Evolutionary conservation across 306 rosid genomes (phyloP), one percentile per base, ranked within the genome.

Genomic region (Acmispon strigosus): DNA sequence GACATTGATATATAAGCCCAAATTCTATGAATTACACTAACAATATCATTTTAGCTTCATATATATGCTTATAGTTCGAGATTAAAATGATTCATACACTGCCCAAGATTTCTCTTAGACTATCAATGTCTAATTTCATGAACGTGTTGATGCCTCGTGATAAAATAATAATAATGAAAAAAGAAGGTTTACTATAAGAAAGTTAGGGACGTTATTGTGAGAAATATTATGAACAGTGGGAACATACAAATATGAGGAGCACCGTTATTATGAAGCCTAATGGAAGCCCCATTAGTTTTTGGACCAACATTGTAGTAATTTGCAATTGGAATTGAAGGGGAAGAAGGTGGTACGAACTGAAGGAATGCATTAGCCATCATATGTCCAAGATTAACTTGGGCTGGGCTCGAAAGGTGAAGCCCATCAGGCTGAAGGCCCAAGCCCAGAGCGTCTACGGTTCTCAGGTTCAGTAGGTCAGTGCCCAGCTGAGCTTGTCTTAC

Each of bases 401-500:
- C 81, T 34, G 19, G 70, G 3, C 84, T 79, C 0, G 90, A 56
- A 18, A 92, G 87, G 61, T 92, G 96, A 14, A 92, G 77, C 39
- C 84, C 83, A 81, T 86, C 92, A 0, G 89, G 78, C 79, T 77
- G 73, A 32, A 87, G 64, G 1, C 92, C 58, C 14, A 81, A 66
- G 0, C 89, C 91, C 78, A 67, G 55, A 9, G 90, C 87, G 10
- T 92, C 98, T 4, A 87, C 82, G 0, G 92, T 86, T 66, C 76
- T 69, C 43, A 92, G 36, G 53, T 89, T 87, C 12, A 69, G 72
- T 6, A 89, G 78, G 52, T 92, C 80, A 7, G 80, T 67, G 52
- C 82, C 81, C 12, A 87, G 65, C 54, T 92, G 96, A 2, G 92
- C 96, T 32, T 81, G 79, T 74, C 96, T 83, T 2, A 92, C 81